Evolutionary conservation across 75 land plant species (phyloP), one percentile per base, ranked within the genome.

Genomic region (Azolla pinnata): DNA sequence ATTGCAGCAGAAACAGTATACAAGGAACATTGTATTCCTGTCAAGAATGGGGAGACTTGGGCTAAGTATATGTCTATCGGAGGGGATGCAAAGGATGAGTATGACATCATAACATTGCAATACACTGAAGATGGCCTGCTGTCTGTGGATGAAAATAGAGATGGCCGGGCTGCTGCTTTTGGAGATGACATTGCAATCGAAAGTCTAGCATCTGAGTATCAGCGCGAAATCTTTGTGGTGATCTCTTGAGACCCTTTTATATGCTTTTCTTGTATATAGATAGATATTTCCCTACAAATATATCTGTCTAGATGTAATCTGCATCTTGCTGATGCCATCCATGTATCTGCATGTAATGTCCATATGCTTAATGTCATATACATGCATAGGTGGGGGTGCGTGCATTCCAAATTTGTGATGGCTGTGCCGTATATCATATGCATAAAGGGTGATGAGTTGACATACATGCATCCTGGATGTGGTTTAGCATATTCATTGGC

Each of bases 101-200:
- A 80, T 56, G 83, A 88, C 51, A 88, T 88, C 47, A 77, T 88
- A 38, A 82, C 83, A 7, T 57, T 88, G 67, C 86, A 79, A 44
- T 88, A 88, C 54, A 88, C 83, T 0, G 86, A 88, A 70, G 95
- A 85, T 19, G 90, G 95, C 17, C 75, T 88, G 24, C 61, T 88
- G 27, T 66, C 73, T 33, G 78, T 88, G 29, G 93, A 88, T 53
- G 85, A 81, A 59, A 88, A 85, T 23, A 67, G 79, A 31, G 76
- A 69, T 38, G 93, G 93, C 44, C 78, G 52, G 50, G 90, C 83
- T 0, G 92, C 92, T 14, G 93, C 93, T 31, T 88, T 88, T 73
- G 93, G 93, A 8, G 93, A 88, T 74, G 93, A 88, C 31, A 85
- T 88, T 60, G 93, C 93, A 0, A 79, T 88, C 16, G 83, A 82